Evolutionary conservation across 352 stramenopile species (phyloP).

Genomic region (Phytophthora multivora): DNA sequence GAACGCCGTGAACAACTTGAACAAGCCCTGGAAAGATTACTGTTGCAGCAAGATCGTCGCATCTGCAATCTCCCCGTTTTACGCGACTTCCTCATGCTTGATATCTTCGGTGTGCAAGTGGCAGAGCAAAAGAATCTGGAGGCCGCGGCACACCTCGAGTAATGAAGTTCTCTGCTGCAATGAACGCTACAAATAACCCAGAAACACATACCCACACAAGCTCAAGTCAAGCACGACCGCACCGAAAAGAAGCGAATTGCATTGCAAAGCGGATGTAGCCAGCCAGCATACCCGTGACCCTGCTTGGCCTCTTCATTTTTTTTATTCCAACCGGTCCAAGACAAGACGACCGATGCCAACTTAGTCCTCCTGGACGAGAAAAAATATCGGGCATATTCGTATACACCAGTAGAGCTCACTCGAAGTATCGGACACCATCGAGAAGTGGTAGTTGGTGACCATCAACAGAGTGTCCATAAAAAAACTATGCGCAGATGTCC

Average conservation of each 20-base stretch:
- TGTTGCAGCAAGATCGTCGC: conserved; percentile 41
- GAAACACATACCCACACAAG: conserved; percentile 4
- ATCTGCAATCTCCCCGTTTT: conserved; percentile 56
- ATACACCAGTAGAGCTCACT: conserved; percentile 9
- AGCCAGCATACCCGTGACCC: neutral
- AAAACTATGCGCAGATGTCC: conserved; percentile 10
- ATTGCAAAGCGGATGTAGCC: conserved; percentile 2
- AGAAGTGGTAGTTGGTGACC: neutral
- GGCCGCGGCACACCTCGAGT: conserved; percentile 17
- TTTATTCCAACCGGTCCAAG: conserved; percentile 12
- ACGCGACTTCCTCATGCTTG: conserved; percentile 83
- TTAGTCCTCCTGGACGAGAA: conserved; percentile 20
- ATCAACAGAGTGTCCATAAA: conserved; percentile 16
- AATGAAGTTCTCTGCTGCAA: conserved; percentile 10
- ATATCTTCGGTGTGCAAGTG: conserved; percentile 76
- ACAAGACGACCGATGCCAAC: neutral
- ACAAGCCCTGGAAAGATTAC: conserved; percentile 50
- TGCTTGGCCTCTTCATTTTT: conserved; percentile 17
- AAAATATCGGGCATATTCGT: conserved; percentile 17
- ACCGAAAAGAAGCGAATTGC: conserved; percentile 12
- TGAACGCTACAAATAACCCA: neutral
- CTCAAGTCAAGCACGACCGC: neutral
- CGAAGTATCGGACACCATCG: conserved; percentile 6
- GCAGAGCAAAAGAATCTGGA: conserved; percentile 59
- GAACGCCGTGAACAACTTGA: conserved; percentile 68